A percentile compares a stretch with the other conserved stretches of the same genome.
These are phyloP conservation scores for Colletotrichum orbiculare DNA, from an alignment of 2,329 filamentous ascomycete species.

Conservation along the genomic window DNA sequence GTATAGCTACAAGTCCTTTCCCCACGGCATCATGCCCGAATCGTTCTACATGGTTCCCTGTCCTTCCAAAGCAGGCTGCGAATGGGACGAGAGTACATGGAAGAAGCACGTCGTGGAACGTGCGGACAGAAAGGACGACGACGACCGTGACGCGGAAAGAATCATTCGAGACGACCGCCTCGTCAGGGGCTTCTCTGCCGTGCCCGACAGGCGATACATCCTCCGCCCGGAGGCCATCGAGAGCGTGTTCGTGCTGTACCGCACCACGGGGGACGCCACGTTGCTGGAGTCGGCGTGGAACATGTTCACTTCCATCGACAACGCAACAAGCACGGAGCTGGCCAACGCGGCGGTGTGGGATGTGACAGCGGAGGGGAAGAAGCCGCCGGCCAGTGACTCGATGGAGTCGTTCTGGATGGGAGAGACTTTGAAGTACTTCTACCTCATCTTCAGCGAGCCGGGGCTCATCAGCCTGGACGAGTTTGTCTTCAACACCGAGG, in stretches of 20 bases:
- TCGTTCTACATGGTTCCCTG: conserved; percentile 60
- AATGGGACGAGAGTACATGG: conserved; percentile 48
- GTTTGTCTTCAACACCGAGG: conserved; percentile 60
- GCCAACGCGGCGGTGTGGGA: conserved; percentile 66
- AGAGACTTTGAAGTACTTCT: conserved; percentile 46
- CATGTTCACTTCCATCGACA: conserved; percentile 68
- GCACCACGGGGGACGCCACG: conserved; percentile 67
- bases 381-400: conserved; percentile 61
- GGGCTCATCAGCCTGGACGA: conserved; percentile 67
- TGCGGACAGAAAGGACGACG: conserved; percentile 28
- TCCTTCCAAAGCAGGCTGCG: conserved; percentile 39
- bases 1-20: conserved; percentile 67
- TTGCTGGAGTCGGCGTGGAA: conserved; percentile 70
- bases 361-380: conserved; percentile 49
- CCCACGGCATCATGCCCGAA: conserved; percentile 70
- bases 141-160: conserved; percentile 43
- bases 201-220: conserved; percentile 57
- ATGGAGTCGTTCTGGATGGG: conserved; percentile 62
- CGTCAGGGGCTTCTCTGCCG: conserved; percentile 42
- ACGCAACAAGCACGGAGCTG: conserved; percentile 60
- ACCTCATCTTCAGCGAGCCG: conserved; percentile 66
- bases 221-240: conserved; percentile 74
- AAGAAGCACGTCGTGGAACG: conserved; percentile 44
- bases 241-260: conserved; percentile 74
- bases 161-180: conserved; percentile 42